Evolutionary conservation across 805 yeast genomes (phyloP).

Genomic region (Lipomyces sp.): DNA sequence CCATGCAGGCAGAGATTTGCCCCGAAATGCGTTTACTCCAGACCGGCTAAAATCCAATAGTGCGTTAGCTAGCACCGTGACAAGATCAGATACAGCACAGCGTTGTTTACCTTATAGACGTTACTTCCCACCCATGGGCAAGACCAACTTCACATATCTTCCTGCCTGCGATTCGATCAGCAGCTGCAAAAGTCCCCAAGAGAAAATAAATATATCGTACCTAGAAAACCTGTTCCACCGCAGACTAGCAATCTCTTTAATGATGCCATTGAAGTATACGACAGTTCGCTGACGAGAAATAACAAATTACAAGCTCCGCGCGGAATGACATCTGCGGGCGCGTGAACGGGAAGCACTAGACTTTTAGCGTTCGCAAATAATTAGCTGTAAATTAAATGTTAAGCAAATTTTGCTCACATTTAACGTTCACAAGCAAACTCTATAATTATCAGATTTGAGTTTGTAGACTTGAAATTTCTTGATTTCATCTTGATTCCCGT

Average conservation of each 20-base stretch:
- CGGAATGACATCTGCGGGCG: too few relatives aligned
- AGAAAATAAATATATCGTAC: neutral
- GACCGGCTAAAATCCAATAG: slow-evolving; percentile 14
- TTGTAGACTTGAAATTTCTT: too few relatives aligned
- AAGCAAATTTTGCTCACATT: too few relatives aligned
- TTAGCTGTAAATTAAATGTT: too few relatives aligned
- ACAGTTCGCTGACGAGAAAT: too few relatives aligned
- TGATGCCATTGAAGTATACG: slow-evolving; percentile 2
- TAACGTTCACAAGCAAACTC: too few relatives aligned
- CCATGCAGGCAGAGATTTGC: slow-evolving; percentile 13
- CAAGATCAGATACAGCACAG: neutral
- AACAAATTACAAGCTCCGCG: too few relatives aligned
- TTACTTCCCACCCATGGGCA: slow-evolving; percentile 27
- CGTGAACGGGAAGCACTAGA: too few relatives aligned
- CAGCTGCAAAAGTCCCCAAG: neutral
- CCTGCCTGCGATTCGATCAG: slow-evolving; percentile 7
- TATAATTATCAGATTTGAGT: too few relatives aligned
- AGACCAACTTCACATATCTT: slow-evolving; percentile 24
- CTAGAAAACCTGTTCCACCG: slow-evolving; percentile 24
- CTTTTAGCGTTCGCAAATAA: too few relatives aligned
- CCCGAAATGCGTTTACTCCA: slow-evolving; percentile 5
- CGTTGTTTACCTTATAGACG: slow-evolving; percentile 22
- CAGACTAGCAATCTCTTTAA: slow-evolving; percentile 14
- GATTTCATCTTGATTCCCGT: too few relatives aligned
- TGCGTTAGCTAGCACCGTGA: neutral